phyloP scores from a whole-genome alignment of 2,329 filamentous ascomycete genomes.

The Ceratocystis cacaofunesta region DNA sequence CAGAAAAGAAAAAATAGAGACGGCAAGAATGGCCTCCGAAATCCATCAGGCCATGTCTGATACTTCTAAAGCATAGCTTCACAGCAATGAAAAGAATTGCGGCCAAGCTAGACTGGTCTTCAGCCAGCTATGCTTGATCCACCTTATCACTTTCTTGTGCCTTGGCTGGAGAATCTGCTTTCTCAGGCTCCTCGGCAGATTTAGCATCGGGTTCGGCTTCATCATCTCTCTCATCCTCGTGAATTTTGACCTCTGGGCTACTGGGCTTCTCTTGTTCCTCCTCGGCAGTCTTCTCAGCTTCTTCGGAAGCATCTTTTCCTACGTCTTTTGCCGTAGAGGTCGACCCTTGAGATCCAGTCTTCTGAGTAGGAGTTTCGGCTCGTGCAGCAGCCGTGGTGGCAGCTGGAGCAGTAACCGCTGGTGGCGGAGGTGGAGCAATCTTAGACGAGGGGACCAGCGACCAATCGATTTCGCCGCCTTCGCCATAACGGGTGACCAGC shows the following conservation, averaged over 20 bases:
- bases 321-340: conserved; percentile 13
- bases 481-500: conserved; percentile 64
- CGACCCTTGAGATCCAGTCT: background rate
- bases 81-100: background rate
- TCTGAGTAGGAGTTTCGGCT: conserved; percentile 9
- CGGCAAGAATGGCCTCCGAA: background rate
- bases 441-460: conserved; percentile 30
- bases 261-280: conserved; percentile 13
- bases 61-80: background rate
- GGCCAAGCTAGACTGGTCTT: background rate
- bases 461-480: conserved; percentile 77
- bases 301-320: conserved; percentile 15
- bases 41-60: background rate
- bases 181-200: background rate
- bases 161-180: background rate
- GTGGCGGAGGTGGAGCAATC: conserved; percentile 21
- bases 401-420: conserved; percentile 3
- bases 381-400: conserved; percentile 16
- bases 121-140: background rate
- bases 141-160: conserved; percentile 10
- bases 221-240: conserved; percentile 15
- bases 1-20: background rate
- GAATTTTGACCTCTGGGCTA: background rate
- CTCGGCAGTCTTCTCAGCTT: conserved; percentile 17
- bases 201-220: conserved; percentile 9